A percentile compares a stretch with the other conserved stretches of the same genome.
Evolutionary conservation across 176 grass and related monocot species (phyloP).

Genomic region (Luzula sylvatica): DNA sequence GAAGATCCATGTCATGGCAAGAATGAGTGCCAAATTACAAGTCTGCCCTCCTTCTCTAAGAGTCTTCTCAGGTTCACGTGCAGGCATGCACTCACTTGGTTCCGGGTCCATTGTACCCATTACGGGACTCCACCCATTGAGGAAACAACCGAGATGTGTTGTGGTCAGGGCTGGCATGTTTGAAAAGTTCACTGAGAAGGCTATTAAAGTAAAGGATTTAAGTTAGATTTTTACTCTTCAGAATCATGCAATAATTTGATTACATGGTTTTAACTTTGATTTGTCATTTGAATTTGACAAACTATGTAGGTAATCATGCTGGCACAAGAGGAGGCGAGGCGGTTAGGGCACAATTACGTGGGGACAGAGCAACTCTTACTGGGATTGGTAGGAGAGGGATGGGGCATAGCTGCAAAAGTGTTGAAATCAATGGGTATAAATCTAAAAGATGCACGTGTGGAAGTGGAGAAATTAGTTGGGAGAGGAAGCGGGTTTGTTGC

Average conservation of each 20-base stretch:
- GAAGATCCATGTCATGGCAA: constrained; percentile 13
- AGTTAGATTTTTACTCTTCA: too few relatives aligned
- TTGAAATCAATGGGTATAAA: constrained; percentile 37
- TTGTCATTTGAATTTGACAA: too few relatives aligned
- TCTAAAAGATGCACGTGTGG: constrained; percentile 28
- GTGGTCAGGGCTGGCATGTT: constrained; percentile 33
- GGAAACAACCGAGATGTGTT: constrained; percentile 28
- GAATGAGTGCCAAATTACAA: constrained; percentile 31
- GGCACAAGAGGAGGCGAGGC: constrained; percentile 56
- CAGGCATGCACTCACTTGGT: constrained; percentile 34
- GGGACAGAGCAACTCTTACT: constrained; percentile 92
- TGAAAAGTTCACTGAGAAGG: too few relatives aligned
- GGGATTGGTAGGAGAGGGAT: constrained; percentile 75
- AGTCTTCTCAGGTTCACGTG: constrained; percentile 41
- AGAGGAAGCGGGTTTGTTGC: constrained; percentile 23
- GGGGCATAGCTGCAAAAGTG: not conserved
- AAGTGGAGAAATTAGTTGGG: constrained; percentile 32
- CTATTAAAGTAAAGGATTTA: too few relatives aligned
- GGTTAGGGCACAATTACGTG: constrained; percentile 92
- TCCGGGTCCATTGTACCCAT: constrained; percentile 40
- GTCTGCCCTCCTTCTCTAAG: constrained; percentile 32
- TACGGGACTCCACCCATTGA: constrained; percentile 32
- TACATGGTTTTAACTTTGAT: too few relatives aligned
- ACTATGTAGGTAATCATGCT: too few relatives aligned
- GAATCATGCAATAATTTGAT: too few relatives aligned